Evolutionary conservation across 2,329 filamentous ascomycete genomes (phyloP), one percentile per base, ranked within the genome.

Genomic region (Thyridium curvatum): DNA sequence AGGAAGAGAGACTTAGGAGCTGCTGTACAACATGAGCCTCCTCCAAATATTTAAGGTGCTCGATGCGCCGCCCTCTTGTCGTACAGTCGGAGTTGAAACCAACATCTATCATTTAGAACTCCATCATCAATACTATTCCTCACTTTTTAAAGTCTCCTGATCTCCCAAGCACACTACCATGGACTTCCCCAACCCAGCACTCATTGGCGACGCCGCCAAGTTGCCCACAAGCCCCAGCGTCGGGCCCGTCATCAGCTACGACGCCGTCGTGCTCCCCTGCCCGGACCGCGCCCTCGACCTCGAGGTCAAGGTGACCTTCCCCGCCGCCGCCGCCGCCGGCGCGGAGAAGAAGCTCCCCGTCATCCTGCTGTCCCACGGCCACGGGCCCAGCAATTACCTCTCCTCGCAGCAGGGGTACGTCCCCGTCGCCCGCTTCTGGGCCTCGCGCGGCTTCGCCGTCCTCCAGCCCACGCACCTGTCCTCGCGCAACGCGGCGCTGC

Each of bases 391-490:
- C 40, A 60, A 62, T 37, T 53, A 59, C 41, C 53, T 67, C 18
- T 62, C 60, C 13, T 68, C 64, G 2, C 52, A 62, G 5, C 54
- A 67, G 30, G 65, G 64, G n/a, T 66, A 65, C 40, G 53, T 52
- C 3, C 65, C 65, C 3, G 47, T 67, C 5, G 57, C 52, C 39
- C 56, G 65, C 36, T 67, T 67, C 52, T 66, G 57, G 53, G 63
- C 64, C 5, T 51, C 56, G 14, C 63, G 62, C 34, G 64, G 64
- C 38, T 67, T 67, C 46, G 61, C 54, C 0, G 65, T 68, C 4
- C 49, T 68, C 10, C 64, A 68, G 41, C 65, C 65, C 3, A 66
- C 64, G 3, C 64, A 66, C 43, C 48, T 67, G 3, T 57, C 52
- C 37, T 66, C 64, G 16, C 46, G 46, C 30, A 55, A 54, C 3